These are phyloP conservation scores for Wallemia ichthyophaga DNA, from an alignment of 1,284 basidiomycete genomes.

Conservation along the genomic window DNA sequence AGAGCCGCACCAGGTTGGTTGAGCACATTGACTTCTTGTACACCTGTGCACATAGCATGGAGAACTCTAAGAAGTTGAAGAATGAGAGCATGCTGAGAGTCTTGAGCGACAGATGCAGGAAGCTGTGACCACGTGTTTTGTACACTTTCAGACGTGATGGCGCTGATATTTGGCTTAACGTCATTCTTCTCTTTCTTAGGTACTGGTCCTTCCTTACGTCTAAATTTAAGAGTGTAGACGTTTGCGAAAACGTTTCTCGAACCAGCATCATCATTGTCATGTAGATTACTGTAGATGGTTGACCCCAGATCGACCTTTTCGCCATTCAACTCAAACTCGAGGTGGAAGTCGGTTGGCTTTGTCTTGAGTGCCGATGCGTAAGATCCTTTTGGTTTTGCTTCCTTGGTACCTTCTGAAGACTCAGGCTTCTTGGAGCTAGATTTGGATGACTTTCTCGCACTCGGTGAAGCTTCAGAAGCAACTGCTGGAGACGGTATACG, in stretches of 20 bases:
- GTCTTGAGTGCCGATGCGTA: slow-evolving; percentile 83
- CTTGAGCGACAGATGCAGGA: slow-evolving; percentile 45
- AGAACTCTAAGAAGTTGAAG: slow-evolving; percentile 64
- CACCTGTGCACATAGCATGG: slow-evolving; percentile 37
- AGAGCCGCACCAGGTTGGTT: slow-evolving; percentile 5
- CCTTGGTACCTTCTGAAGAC: neutral
- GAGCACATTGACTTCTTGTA: slow-evolving; percentile 5
- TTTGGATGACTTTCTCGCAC: slow-evolving; percentile 6
- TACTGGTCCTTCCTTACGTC: slow-evolving; percentile 59
- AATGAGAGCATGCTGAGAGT: slow-evolving; percentile 64
- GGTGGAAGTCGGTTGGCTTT: slow-evolving; percentile 78
- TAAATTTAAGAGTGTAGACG: slow-evolving; percentile 69
- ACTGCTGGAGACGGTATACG: slow-evolving; percentile 55
- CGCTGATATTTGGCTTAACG: slow-evolving; percentile 7
- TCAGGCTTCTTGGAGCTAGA: slow-evolving; percentile 1
- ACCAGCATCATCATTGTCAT: slow-evolving; percentile 41
- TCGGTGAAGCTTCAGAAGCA: slow-evolving; percentile 10
- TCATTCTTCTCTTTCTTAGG: slow-evolving; percentile 5
- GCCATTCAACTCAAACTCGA: slow-evolving; percentile 78
- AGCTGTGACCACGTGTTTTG: slow-evolving; percentile 7
- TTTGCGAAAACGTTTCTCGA: slow-evolving; percentile 45
- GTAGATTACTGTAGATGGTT: slow-evolving; percentile 84
- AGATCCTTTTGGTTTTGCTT: slow-evolving; percentile 20
- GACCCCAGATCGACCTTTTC: slow-evolving; percentile 50
- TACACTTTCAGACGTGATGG: neutral